Evolutionary conservation across 495 filamentous ascomycete species (phyloP).

Genomic region (Penicillium lividum): DNA sequence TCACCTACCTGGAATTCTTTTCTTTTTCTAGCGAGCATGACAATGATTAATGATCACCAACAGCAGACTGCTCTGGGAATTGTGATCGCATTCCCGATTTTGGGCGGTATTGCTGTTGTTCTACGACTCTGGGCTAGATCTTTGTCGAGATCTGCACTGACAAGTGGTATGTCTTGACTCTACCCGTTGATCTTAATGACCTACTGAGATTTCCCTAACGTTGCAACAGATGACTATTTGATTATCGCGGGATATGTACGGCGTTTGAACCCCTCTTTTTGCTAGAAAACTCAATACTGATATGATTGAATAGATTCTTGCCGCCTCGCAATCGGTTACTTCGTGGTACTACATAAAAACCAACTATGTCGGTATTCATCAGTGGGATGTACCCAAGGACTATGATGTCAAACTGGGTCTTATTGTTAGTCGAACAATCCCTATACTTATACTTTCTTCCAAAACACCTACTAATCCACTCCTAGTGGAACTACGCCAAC

Average conservation of each 20-base stretch:
- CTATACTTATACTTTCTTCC: neutral
- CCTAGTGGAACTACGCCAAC: conserved; percentile 48
- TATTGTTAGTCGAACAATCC: conserved; percentile 18
- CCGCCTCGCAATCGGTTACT: conserved; percentile 27
- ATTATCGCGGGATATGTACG: conserved; percentile 29
- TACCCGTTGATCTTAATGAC: conserved; percentile 15
- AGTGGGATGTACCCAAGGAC: conserved; percentile 41
- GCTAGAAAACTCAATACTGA: neutral
- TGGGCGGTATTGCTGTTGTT: conserved; percentile 45
- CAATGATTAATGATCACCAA: conserved; percentile 25
- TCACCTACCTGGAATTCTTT: neutral
- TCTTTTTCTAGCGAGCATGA: neutral
- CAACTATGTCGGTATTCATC: conserved; percentile 52
- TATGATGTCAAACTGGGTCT: conserved; percentile 19
- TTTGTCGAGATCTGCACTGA: conserved; percentile 35
- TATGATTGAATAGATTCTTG: conserved; percentile 20
- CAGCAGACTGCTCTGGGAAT: conserved; percentile 48
- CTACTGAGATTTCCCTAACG: neutral
- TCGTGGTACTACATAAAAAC: conserved; percentile 49
- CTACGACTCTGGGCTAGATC: conserved; percentile 46
- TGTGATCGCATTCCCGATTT: conserved; percentile 47
- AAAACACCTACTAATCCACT: neutral
- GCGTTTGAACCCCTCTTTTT: neutral
- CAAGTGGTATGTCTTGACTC: conserved; percentile 21
- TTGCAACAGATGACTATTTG: conserved; percentile 25